A percentile compares a stretch with the other conserved stretches of the same genome.
These are phyloP conservation scores for Amoebophrya sp. DNA, from an alignment of 169 alveolate genomes.

Conservation along the genomic window DNA sequence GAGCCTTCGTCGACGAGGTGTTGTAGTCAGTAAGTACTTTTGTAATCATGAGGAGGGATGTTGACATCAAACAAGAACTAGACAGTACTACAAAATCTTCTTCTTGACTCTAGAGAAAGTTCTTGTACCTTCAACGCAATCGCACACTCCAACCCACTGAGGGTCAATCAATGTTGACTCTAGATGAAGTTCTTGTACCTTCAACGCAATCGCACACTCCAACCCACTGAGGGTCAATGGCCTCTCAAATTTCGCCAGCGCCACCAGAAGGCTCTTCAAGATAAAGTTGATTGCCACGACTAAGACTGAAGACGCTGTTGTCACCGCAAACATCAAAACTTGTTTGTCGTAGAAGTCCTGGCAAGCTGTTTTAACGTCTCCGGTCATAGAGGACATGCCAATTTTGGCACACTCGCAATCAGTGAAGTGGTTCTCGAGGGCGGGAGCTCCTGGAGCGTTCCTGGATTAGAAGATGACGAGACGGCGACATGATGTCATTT, in stretches of 20 bases:
- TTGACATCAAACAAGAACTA: too few species aligned
- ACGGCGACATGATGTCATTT: too few species aligned
- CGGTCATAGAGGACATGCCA: not conserved
- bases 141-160: not conserved
- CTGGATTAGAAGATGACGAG: too few species aligned
- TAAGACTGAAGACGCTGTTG: not conserved
- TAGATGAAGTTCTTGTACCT: too few species aligned
- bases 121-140: not conserved
- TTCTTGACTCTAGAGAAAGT: too few species aligned
- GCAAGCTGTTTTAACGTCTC: not conserved
- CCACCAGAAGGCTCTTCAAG: not conserved
- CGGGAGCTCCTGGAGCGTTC: too few species aligned
- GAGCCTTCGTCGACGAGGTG: too few species aligned
- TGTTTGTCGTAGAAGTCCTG: not conserved
- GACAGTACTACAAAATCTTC: too few species aligned
- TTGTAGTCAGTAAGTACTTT: too few species aligned
- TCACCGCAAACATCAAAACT: not conserved
- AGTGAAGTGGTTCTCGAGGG: not conserved
- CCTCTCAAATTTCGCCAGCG: not conserved
- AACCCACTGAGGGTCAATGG: not conserved
- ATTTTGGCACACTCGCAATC: not conserved
- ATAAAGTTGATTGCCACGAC: not conserved
- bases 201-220: not conserved
- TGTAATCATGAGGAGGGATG: too few species aligned
- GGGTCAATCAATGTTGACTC: too few species aligned